Percentiles rank a stretch among this genome's conserved stretches.
Evolutionary conservation across 208 protist species (phyloP).

Genomic region (Wallacemonas collosoma): DNA sequence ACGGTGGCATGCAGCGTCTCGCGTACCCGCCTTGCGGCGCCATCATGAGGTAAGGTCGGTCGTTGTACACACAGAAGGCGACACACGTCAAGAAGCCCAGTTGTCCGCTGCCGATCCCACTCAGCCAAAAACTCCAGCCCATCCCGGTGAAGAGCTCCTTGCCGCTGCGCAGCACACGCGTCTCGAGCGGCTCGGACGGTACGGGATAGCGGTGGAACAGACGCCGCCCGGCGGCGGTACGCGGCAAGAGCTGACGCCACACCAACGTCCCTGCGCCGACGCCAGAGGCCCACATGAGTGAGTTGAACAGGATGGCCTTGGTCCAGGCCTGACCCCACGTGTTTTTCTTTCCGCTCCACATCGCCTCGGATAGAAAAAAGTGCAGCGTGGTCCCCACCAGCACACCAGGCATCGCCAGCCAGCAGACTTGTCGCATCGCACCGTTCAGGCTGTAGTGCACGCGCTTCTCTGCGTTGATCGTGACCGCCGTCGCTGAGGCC

Average conservation of each 20-base stretch:
- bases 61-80: slow-evolving; percentile 60
- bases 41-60: slow-evolving; percentile 87
- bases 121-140: slow-evolving; percentile 84
- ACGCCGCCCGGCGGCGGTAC: slow-evolving; percentile 47
- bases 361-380: slow-evolving; percentile 84
- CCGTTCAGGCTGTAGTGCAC: slow-evolving; percentile 85
- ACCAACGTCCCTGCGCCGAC: slow-evolving; percentile 60
- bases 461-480: slow-evolving; percentile 68
- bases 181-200: slow-evolving; percentile 68
- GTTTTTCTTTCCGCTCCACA: slow-evolving; percentile 81
- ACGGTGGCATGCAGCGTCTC: slow-evolving; percentile 73
- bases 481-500: slow-evolving; percentile 40
- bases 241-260: slow-evolving; percentile 70
- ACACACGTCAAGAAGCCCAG: slow-evolving; percentile 69
- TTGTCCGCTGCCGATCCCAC: slow-evolving; percentile 69
- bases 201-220: slow-evolving; percentile 85
- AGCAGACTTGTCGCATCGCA: slow-evolving; percentile 66
- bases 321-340: slow-evolving; percentile 88
- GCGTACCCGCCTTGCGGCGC: slow-evolving; percentile 74
- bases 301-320: slow-evolving; percentile 80
- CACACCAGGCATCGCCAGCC: slow-evolving; percentile 69
- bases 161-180: slow-evolving; percentile 56
- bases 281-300: slow-evolving; percentile 43
- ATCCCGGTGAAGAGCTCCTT: slow-evolving; percentile 82
- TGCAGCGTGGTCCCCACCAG: slow-evolving; percentile 74